Base-by-base conservation (phyloP, 2,329 filamentous ascomycete species). In the Clonostachys rosea region DNA sequence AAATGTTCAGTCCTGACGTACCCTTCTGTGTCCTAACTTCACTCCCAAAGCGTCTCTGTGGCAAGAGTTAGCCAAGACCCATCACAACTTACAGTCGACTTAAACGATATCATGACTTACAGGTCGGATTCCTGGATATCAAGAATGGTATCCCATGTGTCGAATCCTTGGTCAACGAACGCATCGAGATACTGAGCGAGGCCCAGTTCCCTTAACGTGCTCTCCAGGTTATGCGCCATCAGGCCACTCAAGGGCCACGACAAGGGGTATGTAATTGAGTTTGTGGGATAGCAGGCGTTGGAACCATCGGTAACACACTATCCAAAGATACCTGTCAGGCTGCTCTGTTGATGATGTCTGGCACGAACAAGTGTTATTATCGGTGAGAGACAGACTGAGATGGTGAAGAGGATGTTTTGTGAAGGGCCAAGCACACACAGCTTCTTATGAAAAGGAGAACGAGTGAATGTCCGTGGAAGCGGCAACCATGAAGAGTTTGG, bases 71-170 rank as follows among this genome's bases (percentile, higher is more conserved):
- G 57, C 35, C 40, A n/a, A 11, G 36, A 10, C 10, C 16, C 2
- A 33, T 41, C 34, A 6, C 45, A 37, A 41, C 24, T 30, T 30
- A 10, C 3, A 10, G 24, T 10, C 24, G 10, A 9, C 24, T 8
- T 8, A 9, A 39, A 35, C 39, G 6, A 42, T 14, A 17, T 36
- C 9, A 30, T 34, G n/a, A 69, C 83, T 63, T 66, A 90, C 86
- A 94, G 74, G 59, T 94, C 89, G 20, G 86, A 87, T 65, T 92
- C 89, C 50, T 88, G 90, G 46, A 94, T 91, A 60, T 92, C 88
- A 44, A 91, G 73, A 47, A 92, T 84, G 1, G 85, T 91, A 34
- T 90, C 86, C 89, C 89, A 92, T 11, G 84, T 83, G 64, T 94
- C 89, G 63, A 94, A 94, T 4, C 89, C 89, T 66, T 92, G 87